Conservation (phyloP, 2,329 filamentous ascomycete genomes). For the Penicillium italicum region DNA sequence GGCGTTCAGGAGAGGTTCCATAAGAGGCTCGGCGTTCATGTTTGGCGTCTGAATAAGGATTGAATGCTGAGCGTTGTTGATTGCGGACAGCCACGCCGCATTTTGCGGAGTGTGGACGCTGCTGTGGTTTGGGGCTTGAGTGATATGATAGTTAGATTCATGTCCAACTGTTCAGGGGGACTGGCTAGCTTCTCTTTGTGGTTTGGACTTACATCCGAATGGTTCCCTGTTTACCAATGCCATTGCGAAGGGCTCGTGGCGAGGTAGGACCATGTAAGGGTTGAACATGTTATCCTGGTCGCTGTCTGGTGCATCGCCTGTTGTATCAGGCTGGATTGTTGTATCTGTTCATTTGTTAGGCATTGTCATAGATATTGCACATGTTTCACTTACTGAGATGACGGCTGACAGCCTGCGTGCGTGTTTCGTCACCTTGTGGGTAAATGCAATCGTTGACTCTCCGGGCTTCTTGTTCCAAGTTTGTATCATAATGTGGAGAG, state of each 20-base stretch:
- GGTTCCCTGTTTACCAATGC: constrained; percentile 68
- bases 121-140: constrained; percentile 53
- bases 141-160: background rate
- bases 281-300: constrained; percentile 57
- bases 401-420: constrained; percentile 57
- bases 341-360: constrained; percentile 42
- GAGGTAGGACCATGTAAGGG: constrained; percentile 59
- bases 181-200: background rate
- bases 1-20: constrained; percentile 62
- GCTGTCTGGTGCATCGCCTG: constrained; percentile 54
- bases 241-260: constrained; percentile 61
- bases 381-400: constrained; percentile 52
- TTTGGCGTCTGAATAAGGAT: constrained; percentile 80
- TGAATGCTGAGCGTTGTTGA: constrained; percentile 59
- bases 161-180: no score
- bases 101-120: constrained; percentile 68
- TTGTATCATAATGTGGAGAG: constrained; percentile 61
- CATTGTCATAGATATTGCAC: background rate
- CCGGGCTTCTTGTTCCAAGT: constrained; percentile 58
- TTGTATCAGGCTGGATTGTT: constrained; percentile 51
- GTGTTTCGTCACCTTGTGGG: constrained; percentile 50
- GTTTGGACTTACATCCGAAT: constrained; percentile 49
- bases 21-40: constrained; percentile 66
- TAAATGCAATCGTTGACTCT: constrained; percentile 59
- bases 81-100: constrained; percentile 66